Evolutionary conservation across 2,329 filamentous ascomycete species (phyloP).

Genomic region (Pseudogymnoascus sp.): DNA sequence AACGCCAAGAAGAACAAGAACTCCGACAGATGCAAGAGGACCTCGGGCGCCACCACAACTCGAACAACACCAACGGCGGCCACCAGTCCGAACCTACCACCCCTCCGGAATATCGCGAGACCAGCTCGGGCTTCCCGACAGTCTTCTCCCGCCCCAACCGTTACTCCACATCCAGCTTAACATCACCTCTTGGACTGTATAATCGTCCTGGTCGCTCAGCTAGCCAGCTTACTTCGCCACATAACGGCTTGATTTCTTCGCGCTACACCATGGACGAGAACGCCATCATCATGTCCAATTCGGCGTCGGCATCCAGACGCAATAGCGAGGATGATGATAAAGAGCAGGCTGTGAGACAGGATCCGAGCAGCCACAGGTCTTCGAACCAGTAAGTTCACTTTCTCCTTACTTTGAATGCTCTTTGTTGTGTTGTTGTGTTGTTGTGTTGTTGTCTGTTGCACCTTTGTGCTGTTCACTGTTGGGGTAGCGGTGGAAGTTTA

Average conservation of each 20-base stretch:
- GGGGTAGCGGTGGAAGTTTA: background rate
- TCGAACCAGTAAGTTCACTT: constrained; percentile 64
- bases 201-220: constrained; percentile 67
- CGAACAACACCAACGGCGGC: constrained; percentile 39
- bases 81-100: constrained; percentile 94
- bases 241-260: constrained; percentile 51
- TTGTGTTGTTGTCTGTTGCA: background rate
- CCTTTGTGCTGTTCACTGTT: background rate
- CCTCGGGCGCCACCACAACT: constrained; percentile 47
- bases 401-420: background rate
- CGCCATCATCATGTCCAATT: constrained; percentile 43
- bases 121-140: constrained; percentile 59
- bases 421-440: background rate
- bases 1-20: constrained; percentile 74
- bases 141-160: constrained; percentile 78
- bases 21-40: constrained; percentile 79
- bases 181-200: constrained; percentile 62
- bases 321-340: constrained; percentile 91
- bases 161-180: constrained; percentile 81
- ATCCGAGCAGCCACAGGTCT: constrained; percentile 63
- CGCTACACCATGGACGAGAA: constrained; percentile 54
- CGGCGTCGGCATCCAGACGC: constrained; percentile 79
- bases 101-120: constrained; percentile 83
- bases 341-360: constrained; percentile 61
- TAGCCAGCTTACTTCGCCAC: constrained; percentile 73